A percentile compares a stretch with the other conserved stretches of the same genome.
phyloP scores from a whole-genome alignment of 768 basidiomycete genomes.

The Strobilomyces confusus region DNA sequence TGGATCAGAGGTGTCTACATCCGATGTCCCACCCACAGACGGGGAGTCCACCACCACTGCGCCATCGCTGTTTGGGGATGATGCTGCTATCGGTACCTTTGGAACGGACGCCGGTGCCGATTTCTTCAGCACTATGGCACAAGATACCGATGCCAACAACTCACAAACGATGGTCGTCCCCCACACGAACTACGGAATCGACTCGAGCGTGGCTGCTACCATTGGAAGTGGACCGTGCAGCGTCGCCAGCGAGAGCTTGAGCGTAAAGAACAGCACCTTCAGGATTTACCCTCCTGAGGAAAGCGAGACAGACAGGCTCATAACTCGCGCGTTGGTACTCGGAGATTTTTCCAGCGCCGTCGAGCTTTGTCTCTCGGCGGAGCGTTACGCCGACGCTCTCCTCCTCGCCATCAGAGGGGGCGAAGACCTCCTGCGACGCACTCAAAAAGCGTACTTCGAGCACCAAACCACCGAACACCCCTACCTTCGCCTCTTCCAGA shows the following conservation, averaged over 20 bases:
- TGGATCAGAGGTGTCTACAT: conserved; percentile 69
- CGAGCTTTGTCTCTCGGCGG: conserved; percentile 80
- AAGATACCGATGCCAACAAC: conserved; percentile 37
- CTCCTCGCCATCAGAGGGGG: conserved; percentile 91
- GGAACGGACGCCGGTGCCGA: conserved; percentile 59
- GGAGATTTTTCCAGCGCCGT: conserved; percentile 97
- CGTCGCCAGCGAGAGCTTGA: conserved; percentile 44
- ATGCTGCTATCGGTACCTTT: conserved; percentile 53
- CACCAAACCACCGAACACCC: conserved; percentile 69
- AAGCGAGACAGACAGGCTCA: conserved; percentile 78
- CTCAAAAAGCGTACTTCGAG: conserved; percentile 93
- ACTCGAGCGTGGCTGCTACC: conserved; percentile 93
- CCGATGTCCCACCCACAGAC: conserved; percentile 62
- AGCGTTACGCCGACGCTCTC: conserved; percentile 92
- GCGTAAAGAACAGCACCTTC: conserved; percentile 77
- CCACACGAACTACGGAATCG: conserved; percentile 72
- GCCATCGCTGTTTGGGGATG: conserved; percentile 85
- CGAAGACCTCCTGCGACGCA: conserved; percentile 76
- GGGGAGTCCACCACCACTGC: conserved; percentile 82
- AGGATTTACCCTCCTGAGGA: conserved; percentile 87
- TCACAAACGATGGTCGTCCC: conserved; percentile 55
- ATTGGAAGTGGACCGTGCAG: conserved; percentile 89
- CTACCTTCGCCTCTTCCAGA: conserved; percentile 92
- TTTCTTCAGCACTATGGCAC: conserved; percentile 83
- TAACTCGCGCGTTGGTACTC: conserved; percentile 90